phyloP scores from a whole-genome alignment of 75 land plant genomes.

The Isoetes taiwanensis region DNA sequence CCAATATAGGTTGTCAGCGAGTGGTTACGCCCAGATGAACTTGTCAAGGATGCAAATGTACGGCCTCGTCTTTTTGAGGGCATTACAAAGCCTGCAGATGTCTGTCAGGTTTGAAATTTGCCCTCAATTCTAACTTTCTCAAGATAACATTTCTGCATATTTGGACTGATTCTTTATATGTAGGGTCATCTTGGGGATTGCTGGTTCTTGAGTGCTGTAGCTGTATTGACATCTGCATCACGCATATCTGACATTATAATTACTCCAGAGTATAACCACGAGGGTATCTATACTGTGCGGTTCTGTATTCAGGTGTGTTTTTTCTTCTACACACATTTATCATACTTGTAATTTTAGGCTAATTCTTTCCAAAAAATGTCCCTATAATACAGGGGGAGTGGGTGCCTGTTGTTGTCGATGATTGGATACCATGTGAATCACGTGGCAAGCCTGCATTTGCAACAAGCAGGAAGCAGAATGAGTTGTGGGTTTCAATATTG shows the following conservation, averaged over 20 bases:
- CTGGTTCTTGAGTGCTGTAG: constrained; percentile 99
- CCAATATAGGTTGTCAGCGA: constrained; percentile 62
- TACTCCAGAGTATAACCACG: constrained; percentile 90
- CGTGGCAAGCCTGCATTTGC: constrained; percentile 99
- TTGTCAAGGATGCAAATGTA: constrained; percentile 38
- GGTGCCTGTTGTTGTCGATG: constrained; percentile 99
- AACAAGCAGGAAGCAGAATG: constrained; percentile 79
- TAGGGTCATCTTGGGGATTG: constrained; percentile 99
- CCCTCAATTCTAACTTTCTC: background rate
- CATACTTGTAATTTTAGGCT: background rate
- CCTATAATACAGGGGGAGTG: constrained; percentile 68
- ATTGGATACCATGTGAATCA: constrained; percentile 98
- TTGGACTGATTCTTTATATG: background rate
- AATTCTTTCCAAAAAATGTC: background rate
- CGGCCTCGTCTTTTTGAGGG: constrained; percentile 76
- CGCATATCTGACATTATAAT: constrained; percentile 86
- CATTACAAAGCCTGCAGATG: constrained; percentile 85
- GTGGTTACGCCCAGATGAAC: constrained; percentile 82
- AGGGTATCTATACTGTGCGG: constrained; percentile 94
- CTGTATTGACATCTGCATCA: constrained; percentile 89
- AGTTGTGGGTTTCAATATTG: constrained; percentile 92
- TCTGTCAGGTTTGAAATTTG: constrained; percentile 76
- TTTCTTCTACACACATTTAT: too few relatives aligned
- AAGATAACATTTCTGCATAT: background rate
- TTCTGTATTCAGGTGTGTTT: constrained; percentile 88